Percentiles rank a stretch among this genome's conserved stretches.
Conservation (phyloP, 148 eudicot genomes). For the Vaccinium myrtillus region DNA sequence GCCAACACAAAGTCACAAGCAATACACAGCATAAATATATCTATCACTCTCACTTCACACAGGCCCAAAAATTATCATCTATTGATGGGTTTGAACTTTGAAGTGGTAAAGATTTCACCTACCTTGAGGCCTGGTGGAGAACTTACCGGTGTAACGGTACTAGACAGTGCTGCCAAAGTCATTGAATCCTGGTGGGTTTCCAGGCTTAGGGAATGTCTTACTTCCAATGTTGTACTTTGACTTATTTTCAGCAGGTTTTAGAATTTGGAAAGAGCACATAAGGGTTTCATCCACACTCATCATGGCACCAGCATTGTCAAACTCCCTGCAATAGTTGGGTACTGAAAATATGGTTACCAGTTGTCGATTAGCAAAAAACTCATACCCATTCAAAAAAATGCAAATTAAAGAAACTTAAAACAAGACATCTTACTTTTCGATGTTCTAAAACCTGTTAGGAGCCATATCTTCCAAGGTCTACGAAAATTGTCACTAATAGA, state of each 20-base stretch:
- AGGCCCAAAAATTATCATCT: background rate
- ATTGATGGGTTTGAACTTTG: background rate
- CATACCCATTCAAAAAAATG: conserved; percentile 30
- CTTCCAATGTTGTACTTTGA: conserved; percentile 49
- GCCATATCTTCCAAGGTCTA: background rate
- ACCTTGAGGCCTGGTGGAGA: conserved; percentile 10
- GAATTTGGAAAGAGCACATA: conserved; percentile 62
- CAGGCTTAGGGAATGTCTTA: conserved; percentile 34
- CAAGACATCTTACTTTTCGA: background rate
- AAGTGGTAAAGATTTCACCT: background rate
- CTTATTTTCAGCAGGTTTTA: conserved; percentile 63
- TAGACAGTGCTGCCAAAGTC: background rate
- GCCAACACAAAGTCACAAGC: background rate
- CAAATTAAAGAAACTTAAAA: background rate
- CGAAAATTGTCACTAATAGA: background rate
- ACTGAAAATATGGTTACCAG: conserved; percentile 27
- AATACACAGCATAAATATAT: too few species aligned
- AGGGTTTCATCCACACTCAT: conserved; percentile 60
- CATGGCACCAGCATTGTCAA: conserved; percentile 63
- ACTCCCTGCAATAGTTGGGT: conserved; percentile 23
- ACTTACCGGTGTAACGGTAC: conserved; percentile 1
- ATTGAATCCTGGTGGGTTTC: conserved; percentile 21
- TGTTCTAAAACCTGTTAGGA: background rate
- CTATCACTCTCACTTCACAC: background rate
- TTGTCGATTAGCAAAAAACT: conserved; percentile 55